phyloP scores from a whole-genome alignment of 2,329 filamentous ascomycete species.

The Amphichorda felina region DNA sequence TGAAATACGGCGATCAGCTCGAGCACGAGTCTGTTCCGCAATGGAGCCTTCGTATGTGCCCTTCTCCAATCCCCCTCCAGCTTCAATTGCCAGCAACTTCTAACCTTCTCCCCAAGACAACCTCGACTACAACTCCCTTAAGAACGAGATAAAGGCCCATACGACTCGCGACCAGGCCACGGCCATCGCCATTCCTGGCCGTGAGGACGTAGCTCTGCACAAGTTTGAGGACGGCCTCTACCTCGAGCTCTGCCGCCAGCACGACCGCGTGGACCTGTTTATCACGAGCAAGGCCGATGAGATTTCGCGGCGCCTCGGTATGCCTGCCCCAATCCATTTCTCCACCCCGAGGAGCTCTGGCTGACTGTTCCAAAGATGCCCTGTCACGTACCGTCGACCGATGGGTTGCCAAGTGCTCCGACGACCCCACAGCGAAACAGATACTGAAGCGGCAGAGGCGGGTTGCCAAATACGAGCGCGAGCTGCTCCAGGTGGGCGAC shows the following conservation, averaged over 20 bases:
- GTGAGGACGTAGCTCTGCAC: conserved; percentile 43
- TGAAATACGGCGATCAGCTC: conserved; percentile 41
- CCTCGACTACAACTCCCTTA: conserved; percentile 80
- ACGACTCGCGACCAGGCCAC: conserved; percentile 59
- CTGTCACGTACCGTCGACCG: conserved; percentile 34
- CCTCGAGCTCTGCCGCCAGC: conserved; percentile 58
- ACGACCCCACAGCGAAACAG: conserved; percentile 14
- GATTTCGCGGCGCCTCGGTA: conserved; percentile 58
- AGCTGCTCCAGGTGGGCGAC: conserved; percentile 48
- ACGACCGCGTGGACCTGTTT: conserved; percentile 68
- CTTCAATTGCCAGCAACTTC: not conserved
- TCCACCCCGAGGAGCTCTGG: not conserved
- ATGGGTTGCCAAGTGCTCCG: conserved; percentile 30
- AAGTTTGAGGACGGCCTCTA: conserved; percentile 65
- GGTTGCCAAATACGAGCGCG: conserved; percentile 40
- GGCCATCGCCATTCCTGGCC: conserved; percentile 64
- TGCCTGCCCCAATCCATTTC: conserved; percentile 9
- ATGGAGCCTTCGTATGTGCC: conserved; percentile 59
- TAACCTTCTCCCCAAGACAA: conserved; percentile 44
- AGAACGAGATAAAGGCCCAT: conserved; percentile 71
- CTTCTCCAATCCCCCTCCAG: conserved; percentile 4
- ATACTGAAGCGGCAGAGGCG: conserved; percentile 35
- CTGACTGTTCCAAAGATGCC: conserved; percentile 24
- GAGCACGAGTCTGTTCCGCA: conserved; percentile 67
- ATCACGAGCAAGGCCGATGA: conserved; percentile 71